phyloP scores from a whole-genome alignment of 805 yeast genomes.

The Komagataella phaffii region DNA sequence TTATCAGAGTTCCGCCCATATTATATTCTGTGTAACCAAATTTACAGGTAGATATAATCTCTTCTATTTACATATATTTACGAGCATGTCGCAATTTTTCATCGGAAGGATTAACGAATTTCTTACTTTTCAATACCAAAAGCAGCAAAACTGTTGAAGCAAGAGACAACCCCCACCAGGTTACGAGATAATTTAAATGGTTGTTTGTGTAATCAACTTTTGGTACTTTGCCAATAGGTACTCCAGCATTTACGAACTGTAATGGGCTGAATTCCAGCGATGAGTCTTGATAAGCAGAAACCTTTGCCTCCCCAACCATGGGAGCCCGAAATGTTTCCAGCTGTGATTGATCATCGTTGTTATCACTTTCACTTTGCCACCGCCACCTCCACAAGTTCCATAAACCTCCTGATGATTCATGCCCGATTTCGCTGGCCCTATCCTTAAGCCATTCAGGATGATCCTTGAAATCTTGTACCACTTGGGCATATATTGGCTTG shows the following conservation, averaged over 20 bases:
- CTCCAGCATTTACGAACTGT: constrained; percentile 69
- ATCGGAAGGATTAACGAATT: constrained; percentile 21
- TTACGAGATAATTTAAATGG: constrained; percentile 82
- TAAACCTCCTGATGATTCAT: constrained; percentile 3
- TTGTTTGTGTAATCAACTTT: constrained; percentile 73
- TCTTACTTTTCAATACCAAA: constrained; percentile 32
- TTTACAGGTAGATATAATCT: not conserved
- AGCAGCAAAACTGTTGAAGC: constrained; percentile 58
- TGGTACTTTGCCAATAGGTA: constrained; percentile 81
- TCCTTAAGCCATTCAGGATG: constrained; percentile 32
- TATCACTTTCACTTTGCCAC: not conserved
- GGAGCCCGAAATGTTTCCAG: constrained; percentile 2
- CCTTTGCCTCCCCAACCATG: constrained; percentile 4
- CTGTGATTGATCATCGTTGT: not conserved
- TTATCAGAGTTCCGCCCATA: not conserved
- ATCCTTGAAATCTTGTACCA: constrained; percentile 51
- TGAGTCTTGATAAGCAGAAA: constrained; percentile 7
- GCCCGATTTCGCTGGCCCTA: constrained; percentile 1
- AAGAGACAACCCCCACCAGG: constrained; percentile 86
- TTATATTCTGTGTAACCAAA: not conserved
- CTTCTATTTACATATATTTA: constrained; percentile 17
- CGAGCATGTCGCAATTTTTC: constrained; percentile 39
- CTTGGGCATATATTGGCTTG: constrained; percentile 67
- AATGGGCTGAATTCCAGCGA: constrained; percentile 31
- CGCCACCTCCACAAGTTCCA: constrained; percentile 16